These are phyloP conservation scores for Ceratocystiopsis brevicomis DNA, from an alignment of 2,329 filamentous ascomycete genomes.

Conservation along the genomic window DNA sequence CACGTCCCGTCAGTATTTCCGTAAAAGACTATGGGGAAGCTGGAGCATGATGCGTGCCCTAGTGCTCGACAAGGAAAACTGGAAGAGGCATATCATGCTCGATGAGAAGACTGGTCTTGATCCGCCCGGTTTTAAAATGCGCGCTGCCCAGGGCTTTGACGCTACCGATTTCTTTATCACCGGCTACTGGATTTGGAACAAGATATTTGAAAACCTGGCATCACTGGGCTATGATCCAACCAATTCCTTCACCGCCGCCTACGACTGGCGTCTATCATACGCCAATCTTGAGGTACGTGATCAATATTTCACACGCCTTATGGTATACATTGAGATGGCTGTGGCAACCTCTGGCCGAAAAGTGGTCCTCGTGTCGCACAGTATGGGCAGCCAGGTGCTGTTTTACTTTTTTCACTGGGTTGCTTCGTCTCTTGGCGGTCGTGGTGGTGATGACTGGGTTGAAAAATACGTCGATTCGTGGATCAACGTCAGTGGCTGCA, in stretches of 20 bases:
- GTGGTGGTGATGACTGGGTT: constrained; percentile 74
- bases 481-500: constrained; percentile 97
- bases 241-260: constrained; percentile 48
- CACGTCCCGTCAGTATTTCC: constrained; percentile 71
- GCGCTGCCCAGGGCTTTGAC: constrained; percentile 90
- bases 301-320: constrained; percentile 82
- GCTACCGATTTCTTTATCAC: constrained; percentile 89
- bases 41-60: constrained; percentile 98
- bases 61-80: constrained; percentile 77
- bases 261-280: constrained; percentile 91
- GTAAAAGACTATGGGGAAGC: constrained; percentile 87
- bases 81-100: constrained; percentile 95
- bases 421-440: constrained; percentile 56
- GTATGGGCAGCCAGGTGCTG: constrained; percentile 91
- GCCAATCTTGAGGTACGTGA: constrained; percentile 76
- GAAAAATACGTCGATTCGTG: constrained; percentile 78
- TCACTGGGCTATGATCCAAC: constrained; percentile 89
- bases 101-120: constrained; percentile 83
- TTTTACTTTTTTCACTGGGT: constrained; percentile 70
- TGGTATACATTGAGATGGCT: constrained; percentile 75
- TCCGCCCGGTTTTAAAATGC: constrained; percentile 72
- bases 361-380: constrained; percentile 74
- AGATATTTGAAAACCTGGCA: constrained; percentile 91
- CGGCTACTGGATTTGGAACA: constrained; percentile 97
- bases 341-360: constrained; percentile 58